Base-by-base conservation (phyloP, 768 basidiomycete species). In the Pulveroboletus sp. region DNA sequence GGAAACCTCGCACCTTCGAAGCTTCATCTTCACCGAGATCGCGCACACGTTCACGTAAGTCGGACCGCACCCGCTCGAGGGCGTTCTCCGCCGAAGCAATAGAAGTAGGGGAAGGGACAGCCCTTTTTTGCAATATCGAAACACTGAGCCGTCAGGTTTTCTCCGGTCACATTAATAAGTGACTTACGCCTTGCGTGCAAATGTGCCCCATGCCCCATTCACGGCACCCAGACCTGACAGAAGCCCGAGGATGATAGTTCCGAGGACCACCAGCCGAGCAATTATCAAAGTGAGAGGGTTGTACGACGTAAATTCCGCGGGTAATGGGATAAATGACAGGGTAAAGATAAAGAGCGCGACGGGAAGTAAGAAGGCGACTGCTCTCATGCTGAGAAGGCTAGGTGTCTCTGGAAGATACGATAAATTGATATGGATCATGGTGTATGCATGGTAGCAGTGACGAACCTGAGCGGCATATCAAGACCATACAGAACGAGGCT, bases 141-240 rank as follows among this genome's bases (percentile, higher is more conserved):
- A 50, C 18, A 36, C 40, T 51, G 43, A 50, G 50, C 26, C 33
- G 44, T 45, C 46, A 35, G 15, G 18, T 44, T 14, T 49, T 35
- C 53, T 41, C 32, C 30, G 11, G 43, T 49, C 53, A 46, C 43
- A 57, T 50, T 42, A 49, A 62, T 54, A 40, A 32, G 49, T n/a
- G 42, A 62, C 65, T 51, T 56, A 67, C 65, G 55, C 55, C 53
- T 46, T 46, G 40, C 50, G 57, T 33, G 51, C 26, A 57, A 67
- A 62, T 42, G 47, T 46, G 8, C 57, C 69, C 85, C 86, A 87
- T 0, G 81, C 77, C 40, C 78, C 83, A 54, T 76, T 81, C 42
- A 86, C 73, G 4, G 87, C 83, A 54, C 89, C 89, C 53, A 89
- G 85, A 0, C 90, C 90, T 1, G 89, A 89, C 6, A 93, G 73